Percentiles rank a stretch among this genome's conserved stretches.
Conservation (phyloP, 2,329 filamentous ascomycete species). For the Waltergamsia citrina region DNA sequence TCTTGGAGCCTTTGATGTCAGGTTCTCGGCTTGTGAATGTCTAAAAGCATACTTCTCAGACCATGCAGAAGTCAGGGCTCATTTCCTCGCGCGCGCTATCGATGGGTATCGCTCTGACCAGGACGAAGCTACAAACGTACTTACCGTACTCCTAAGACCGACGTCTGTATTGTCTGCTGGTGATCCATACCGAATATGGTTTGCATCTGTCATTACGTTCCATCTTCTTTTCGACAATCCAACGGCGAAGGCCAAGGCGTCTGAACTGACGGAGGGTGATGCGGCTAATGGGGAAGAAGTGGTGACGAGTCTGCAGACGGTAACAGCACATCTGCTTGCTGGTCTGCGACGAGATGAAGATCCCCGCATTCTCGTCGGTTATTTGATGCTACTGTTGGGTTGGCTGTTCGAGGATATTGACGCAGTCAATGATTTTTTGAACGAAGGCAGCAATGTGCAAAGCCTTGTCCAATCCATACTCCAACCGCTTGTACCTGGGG, state of each 20-base stretch:
- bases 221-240: constrained; percentile 76
- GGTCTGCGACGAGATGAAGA: constrained; percentile 70
- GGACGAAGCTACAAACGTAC: constrained; percentile 79
- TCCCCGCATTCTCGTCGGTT: constrained; percentile 70
- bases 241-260: constrained; percentile 69
- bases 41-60: constrained; percentile 86
- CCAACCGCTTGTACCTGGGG: constrained; percentile 48
- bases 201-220: constrained; percentile 78
- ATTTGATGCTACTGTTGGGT: constrained; percentile 77
- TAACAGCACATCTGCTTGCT: constrained; percentile 77
- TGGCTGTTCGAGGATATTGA: constrained; percentile 92
- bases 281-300: constrained; percentile 86
- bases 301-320: constrained; percentile 82
- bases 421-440: constrained; percentile 85
- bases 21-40: constrained; percentile 79
- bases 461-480: constrained; percentile 66
- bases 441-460: constrained; percentile 87
- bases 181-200: constrained; percentile 85
- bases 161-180: constrained; percentile 48
- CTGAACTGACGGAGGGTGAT: constrained; percentile 82
- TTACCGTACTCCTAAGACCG: constrained; percentile 70
- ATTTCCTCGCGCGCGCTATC: constrained; percentile 83
- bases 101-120: constrained; percentile 70
- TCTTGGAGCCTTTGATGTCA: constrained; percentile 63
- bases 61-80: constrained; percentile 70